These are phyloP conservation scores for Phytophthora ohioensis DNA, from an alignment of 352 stramenopile species.

Conservation along the genomic window DNA sequence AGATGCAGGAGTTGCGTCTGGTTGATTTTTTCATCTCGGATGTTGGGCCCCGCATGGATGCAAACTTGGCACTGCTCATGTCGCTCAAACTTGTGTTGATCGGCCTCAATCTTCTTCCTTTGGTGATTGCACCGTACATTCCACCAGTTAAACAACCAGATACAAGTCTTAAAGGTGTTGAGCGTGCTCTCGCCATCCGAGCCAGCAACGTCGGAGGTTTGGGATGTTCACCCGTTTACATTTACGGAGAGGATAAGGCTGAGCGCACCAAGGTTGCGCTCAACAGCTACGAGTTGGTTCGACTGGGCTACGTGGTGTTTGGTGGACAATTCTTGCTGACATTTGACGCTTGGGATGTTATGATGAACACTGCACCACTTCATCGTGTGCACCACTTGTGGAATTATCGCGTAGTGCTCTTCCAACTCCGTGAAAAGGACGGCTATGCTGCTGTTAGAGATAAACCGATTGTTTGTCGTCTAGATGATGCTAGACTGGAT, in stretches of 20 bases:
- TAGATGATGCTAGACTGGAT: constrained; percentile 39
- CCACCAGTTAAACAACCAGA: constrained; percentile 38
- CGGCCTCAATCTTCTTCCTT: constrained; percentile 43
- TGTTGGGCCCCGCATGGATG: constrained; percentile 41
- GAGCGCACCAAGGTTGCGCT: constrained; percentile 24
- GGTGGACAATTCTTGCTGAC: constrained; percentile 36
- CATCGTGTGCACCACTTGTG: constrained; percentile 36
- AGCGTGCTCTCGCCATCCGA: constrained; percentile 39
- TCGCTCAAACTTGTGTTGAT: constrained; percentile 55
- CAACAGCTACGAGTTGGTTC: constrained; percentile 50
- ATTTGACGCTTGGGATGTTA: constrained; percentile 44
- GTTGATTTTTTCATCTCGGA: constrained; percentile 50
- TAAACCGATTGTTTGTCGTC: constrained; percentile 43
- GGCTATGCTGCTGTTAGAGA: constrained; percentile 25
- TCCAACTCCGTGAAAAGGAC: constrained; percentile 35
- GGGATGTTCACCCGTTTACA: constrained; percentile 37
- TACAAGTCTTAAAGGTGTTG: constrained; percentile 24
- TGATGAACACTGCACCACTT: constrained; percentile 29
- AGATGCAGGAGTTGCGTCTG: constrained; percentile 41
- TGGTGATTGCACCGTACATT: constrained; percentile 40
- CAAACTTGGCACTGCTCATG: constrained; percentile 46
- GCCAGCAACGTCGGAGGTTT: constrained; percentile 38
- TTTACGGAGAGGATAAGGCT: constrained; percentile 19
- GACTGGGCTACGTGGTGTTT: constrained; percentile 49
- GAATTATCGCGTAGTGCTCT: constrained; percentile 44